Percentiles rank a stretch among this genome's conserved stretches.
Conservation (phyloP, 345 rosid genomes). For the Brassica rapa region DNA sequence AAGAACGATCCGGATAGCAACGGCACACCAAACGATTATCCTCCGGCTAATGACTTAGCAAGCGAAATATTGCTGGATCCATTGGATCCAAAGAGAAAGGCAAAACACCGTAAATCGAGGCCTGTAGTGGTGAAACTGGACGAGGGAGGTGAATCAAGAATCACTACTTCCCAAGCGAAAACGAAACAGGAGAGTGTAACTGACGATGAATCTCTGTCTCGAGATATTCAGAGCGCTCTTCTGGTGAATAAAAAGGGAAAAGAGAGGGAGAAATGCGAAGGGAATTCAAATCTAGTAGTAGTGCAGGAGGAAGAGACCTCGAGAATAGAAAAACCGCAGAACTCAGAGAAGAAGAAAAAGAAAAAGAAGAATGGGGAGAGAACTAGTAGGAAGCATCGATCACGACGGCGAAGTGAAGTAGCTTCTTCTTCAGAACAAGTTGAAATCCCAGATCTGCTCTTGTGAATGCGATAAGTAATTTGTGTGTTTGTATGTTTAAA, state of each 20-base stretch:
- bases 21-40: conserved; percentile 44
- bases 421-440: not conserved
- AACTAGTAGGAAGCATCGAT: conserved; percentile 53
- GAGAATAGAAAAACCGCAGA: conserved; percentile 4
- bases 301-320: not conserved
- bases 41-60: conserved; percentile 51
- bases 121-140: conserved; percentile 90
- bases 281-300: not conserved
- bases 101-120: conserved; percentile 62
- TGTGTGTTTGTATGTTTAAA: not conserved
- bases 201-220: conserved; percentile 54
- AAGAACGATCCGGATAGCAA: conserved; percentile 36
- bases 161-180: conserved; percentile 12
- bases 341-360: conserved; percentile 44
- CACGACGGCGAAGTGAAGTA: conserved; percentile 32
- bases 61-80: conserved; percentile 59
- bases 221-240: conserved; percentile 65
- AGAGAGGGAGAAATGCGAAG: conserved; percentile 9
- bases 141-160: conserved; percentile 52
- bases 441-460: not conserved
- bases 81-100: conserved; percentile 51
- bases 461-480: not conserved
- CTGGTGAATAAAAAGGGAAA: conserved; percentile 42
- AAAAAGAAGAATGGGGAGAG: conserved; percentile 45
- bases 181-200: conserved; percentile 33